Base-by-base conservation (phyloP, 805 yeast species). In the Starmerella roubikii region DNA sequence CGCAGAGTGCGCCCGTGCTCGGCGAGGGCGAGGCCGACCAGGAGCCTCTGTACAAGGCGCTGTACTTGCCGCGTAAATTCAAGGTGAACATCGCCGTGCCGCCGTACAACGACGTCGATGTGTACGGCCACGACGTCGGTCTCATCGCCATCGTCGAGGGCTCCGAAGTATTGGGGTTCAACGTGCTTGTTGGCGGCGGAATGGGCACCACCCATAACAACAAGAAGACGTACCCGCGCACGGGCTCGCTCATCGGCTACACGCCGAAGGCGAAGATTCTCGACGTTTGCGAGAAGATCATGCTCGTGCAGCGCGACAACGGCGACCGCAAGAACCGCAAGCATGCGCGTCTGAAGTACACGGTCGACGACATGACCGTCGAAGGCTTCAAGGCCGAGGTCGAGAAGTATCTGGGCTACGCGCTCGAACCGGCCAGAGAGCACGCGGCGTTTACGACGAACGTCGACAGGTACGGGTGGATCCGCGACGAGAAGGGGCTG, bases 161-260 rank as follows among this genome's bases (percentile, higher is more conserved):
- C 34, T 69, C 76, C 53, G 62, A 68, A 39, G 68, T 72, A 16
- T 72, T 79, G 32, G 97, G 97, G 41, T 88, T 74, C 69, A 88
- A 88, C 54, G 74, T 88, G 38, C 71, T 80, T 44, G 94, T 78
- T 48, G 97, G 97, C 61, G 97, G 97, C 66, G 97, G 97, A 69
- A 88, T 88, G 97, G 97, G 97, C 54, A 74, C 93, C 30, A 88
- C 97, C 12, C 97, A 88, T 60, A 88, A 86, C 70, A 88, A 88
- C 67, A 79, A 78, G 56, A 88, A 88, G 69, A 88, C 97, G 0
- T 88, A 88, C 58, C 97, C 97, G 53, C 74, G 97, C 64, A 74
- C 94, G 5, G 97, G 94, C 46, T 78, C 94, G 16, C 64, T 74
- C 61, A 71, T 88, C 49, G 97, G 97, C 21, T 88, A 65, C 55